These are phyloP conservation scores for Nemania abortiva DNA, from an alignment of 2,329 filamentous ascomycete species.

Conservation along the genomic window DNA sequence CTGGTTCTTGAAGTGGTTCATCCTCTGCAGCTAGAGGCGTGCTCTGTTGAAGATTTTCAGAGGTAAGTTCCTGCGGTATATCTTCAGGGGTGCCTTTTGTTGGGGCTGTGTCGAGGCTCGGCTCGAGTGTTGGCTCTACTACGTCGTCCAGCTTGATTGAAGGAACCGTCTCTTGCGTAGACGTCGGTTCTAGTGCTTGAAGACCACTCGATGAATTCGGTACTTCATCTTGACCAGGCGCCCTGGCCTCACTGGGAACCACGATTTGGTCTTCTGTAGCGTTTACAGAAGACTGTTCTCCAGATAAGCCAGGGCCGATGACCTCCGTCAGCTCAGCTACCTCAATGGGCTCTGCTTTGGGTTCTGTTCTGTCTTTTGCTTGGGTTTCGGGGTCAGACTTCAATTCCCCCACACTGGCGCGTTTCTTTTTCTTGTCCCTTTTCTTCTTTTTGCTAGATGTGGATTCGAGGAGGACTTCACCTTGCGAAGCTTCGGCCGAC, in stretches of 20 bases:
- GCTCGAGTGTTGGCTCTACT: slow-evolving; percentile 2
- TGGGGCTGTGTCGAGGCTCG: background rate
- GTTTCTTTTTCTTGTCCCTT: slow-evolving; percentile 37
- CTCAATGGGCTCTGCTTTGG: slow-evolving; percentile 10
- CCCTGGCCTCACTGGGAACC: background rate
- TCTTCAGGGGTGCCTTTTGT: background rate
- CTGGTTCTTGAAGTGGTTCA: slow-evolving; percentile 20
- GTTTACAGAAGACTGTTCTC: slow-evolving; percentile 6
- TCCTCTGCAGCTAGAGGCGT: slow-evolving; percentile 11
- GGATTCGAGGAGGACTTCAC: slow-evolving; percentile 32
- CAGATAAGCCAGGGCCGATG: background rate
- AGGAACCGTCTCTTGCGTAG: background rate
- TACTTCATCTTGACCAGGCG: slow-evolving; percentile 15
- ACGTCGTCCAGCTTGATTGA: background rate
- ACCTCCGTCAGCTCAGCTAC: background rate
- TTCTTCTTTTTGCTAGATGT: slow-evolving; percentile 23
- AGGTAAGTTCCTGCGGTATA: slow-evolving; percentile 6
- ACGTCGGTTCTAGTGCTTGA: slow-evolving; percentile 9
- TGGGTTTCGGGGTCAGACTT: slow-evolving; percentile 40
- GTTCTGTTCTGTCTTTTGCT: slow-evolving; percentile 38
- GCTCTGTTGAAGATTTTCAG: slow-evolving; percentile 31
- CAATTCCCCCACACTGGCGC: slow-evolving; percentile 30
- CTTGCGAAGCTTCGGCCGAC: slow-evolving; percentile 26
- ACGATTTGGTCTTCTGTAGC: slow-evolving; percentile 2
- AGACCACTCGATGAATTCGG: background rate